Conservation (phyloP, 2,329 filamentous ascomycete genomes). For the Fusarium hostae region DNA sequence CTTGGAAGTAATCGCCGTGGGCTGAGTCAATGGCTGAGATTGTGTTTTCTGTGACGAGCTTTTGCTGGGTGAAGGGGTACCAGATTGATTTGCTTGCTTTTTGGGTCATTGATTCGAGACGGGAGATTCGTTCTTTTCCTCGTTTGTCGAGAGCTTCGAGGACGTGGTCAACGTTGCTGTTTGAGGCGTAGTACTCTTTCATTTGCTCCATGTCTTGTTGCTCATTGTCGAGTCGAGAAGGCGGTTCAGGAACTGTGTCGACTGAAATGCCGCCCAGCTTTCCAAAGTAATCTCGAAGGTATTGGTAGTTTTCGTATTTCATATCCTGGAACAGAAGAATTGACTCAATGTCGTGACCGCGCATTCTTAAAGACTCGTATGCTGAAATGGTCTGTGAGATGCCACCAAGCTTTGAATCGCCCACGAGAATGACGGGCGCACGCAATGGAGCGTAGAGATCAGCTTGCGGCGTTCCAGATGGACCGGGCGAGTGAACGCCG, state of each 20-base stretch:
- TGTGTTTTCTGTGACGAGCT: conserved; percentile 66
- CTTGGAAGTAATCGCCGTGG: conserved; percentile 81
- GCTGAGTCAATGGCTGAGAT: conserved; percentile 85
- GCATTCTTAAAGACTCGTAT: conserved; percentile 79
- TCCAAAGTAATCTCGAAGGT: conserved; percentile 74
- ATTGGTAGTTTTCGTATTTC: conserved; percentile 74
- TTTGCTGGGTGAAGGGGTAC: conserved; percentile 90
- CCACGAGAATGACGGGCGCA: conserved; percentile 78
- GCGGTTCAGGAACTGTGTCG: conserved; percentile 69
- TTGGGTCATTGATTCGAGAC: conserved; percentile 69
- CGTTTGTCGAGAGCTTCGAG: conserved; percentile 62
- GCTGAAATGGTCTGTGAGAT: conserved; percentile 85
- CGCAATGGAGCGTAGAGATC: conserved; percentile 81
- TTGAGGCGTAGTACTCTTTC: conserved; percentile 69
- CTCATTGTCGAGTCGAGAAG: conserved; percentile 54
- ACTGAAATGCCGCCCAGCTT: conserved; percentile 68
- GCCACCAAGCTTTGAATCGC: conserved; percentile 79
- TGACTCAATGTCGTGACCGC: conserved; percentile 80
- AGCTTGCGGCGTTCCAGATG: conserved; percentile 79
- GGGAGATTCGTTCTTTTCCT: conserved; percentile 66
- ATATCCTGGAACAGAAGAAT: conserved; percentile 76
- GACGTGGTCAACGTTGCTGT: conserved; percentile 55
- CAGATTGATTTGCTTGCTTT: conserved; percentile 75
- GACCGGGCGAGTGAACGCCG: conserved; percentile 81
- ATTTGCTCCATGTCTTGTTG: conserved; percentile 67